A percentile compares a stretch with the other conserved stretches of the same genome.
Evolutionary conservation across 345 rosid species (phyloP).

Genomic region (Syzygium oleosum): DNA sequence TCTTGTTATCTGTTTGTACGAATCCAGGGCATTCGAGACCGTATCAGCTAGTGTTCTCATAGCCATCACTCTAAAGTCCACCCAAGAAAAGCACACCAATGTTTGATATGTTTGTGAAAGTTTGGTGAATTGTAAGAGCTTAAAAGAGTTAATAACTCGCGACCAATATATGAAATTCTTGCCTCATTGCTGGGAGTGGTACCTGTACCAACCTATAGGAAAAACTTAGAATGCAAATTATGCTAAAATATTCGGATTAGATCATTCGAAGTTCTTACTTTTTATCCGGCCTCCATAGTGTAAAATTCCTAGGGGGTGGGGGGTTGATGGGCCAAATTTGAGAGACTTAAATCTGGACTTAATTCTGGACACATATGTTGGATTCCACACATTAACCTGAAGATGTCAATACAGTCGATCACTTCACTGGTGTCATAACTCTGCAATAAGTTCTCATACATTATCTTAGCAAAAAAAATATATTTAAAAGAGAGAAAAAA

Average conservation of each 20-base stretch:
- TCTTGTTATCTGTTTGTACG: background rate
- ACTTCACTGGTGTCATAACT: background rate
- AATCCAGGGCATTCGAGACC: conserved; percentile 25
- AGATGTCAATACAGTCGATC: conserved; percentile 14
- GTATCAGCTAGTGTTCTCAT: conserved; percentile 12
- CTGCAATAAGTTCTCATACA: background rate
- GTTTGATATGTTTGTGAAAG: background rate
- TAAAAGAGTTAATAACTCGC: conserved; percentile 1
- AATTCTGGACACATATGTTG: background rate
- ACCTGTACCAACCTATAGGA: background rate
- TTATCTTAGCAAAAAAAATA: background rate
- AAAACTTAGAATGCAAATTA: background rate
- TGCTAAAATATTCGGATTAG: background rate
- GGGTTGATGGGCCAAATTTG: background rate
- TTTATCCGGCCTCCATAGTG: background rate
- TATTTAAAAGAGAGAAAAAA: background rate
- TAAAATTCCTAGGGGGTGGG: background rate
- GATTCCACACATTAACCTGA: conserved; percentile 2
- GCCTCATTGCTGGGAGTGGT: background rate
- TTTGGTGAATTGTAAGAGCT: background rate
- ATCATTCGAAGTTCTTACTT: background rate
- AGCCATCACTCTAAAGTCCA: conserved; percentile 13
- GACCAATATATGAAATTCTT: conserved; percentile 18
- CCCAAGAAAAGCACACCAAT: background rate
- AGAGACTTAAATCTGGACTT: background rate